Conservation (phyloP, 768 basidiomycete species). For the Candolleomyces eurysporus region DNA sequence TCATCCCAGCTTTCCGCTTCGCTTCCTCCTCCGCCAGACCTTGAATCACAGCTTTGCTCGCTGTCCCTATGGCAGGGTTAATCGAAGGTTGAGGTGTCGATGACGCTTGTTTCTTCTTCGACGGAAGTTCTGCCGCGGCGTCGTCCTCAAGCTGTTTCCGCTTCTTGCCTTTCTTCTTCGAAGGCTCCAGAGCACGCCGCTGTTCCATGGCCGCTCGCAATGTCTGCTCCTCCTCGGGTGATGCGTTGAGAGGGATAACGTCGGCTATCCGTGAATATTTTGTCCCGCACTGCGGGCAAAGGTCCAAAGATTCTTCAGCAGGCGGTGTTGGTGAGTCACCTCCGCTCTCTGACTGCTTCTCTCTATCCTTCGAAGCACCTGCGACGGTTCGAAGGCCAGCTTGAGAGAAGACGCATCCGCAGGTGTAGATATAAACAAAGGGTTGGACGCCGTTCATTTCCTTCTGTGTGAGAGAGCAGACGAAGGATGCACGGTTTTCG, state of each 20-base stretch:
- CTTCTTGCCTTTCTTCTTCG: conserved; percentile 62
- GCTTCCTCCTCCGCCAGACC: conserved; percentile 80
- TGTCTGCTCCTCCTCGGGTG: conserved; percentile 58
- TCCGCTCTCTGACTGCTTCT: conserved; percentile 18
- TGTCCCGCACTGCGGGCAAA: conserved; percentile 77
- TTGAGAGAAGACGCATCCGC: conserved; percentile 91
- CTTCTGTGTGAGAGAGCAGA: conserved; percentile 88
- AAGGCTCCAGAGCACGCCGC: conserved; percentile 53
- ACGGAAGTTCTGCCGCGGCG: conserved; percentile 33
- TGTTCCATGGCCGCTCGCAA: conserved; percentile 57
- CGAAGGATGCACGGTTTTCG: conserved; percentile 58
- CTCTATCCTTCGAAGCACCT: conserved; percentile 30
- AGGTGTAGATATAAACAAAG: conserved; percentile 82
- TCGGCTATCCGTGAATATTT: conserved; percentile 62
- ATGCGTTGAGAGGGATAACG: conserved; percentile 67
- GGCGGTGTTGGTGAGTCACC: conserved; percentile 19
- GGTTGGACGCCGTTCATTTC: conserved; percentile 93
- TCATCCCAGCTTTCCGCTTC: conserved; percentile 83
- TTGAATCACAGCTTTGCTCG: conserved; percentile 64
- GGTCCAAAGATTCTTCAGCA: conserved; percentile 35
- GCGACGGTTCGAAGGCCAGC: conserved; percentile 74
- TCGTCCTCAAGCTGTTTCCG: conserved; percentile 40
- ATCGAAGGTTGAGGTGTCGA: conserved; percentile 34
- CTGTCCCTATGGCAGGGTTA: conserved; percentile 53
- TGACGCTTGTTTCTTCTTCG: conserved; percentile 45